Percentiles rank a stretch among this genome's conserved stretches.
phyloP scores from a whole-genome alignment of 2,329 filamentous ascomycete species.

The Thelonectria discophora region DNA sequence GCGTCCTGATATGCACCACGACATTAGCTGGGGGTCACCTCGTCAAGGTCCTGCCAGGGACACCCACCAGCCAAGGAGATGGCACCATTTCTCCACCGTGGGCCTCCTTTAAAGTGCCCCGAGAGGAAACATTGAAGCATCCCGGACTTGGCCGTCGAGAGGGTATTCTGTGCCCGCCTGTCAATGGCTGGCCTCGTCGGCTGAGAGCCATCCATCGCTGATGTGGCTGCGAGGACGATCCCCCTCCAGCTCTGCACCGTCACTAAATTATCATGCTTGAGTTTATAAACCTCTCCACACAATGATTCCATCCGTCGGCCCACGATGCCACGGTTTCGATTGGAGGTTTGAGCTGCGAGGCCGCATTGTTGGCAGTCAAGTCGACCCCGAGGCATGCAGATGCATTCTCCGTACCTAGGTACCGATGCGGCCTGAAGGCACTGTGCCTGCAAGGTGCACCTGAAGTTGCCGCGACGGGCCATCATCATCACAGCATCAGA shows the following conservation, averaged over 20 bases:
- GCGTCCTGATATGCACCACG: constrained; percentile 29
- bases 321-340: not conserved
- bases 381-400: not conserved
- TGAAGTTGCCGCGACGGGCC: constrained; percentile 22
- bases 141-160: constrained; percentile 25
- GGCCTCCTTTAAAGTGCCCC: constrained; percentile 34
- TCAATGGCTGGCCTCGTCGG: constrained; percentile 8
- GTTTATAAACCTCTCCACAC: not conserved
- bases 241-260: constrained; percentile 8
- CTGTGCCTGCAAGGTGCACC: constrained; percentile 9
- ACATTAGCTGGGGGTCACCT: constrained; percentile 30
- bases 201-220: constrained; percentile 13
- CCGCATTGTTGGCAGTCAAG: not conserved
- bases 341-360: not conserved
- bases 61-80: constrained; percentile 36
- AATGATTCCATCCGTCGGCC: not conserved
- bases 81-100: constrained; percentile 43
- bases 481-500: constrained; percentile 19
- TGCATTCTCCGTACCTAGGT: no score
- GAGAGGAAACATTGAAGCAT: constrained; percentile 18
- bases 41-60: constrained; percentile 35
- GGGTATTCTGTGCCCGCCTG: constrained; percentile 3
- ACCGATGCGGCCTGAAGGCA: not conserved
- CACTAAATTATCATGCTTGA: not conserved
- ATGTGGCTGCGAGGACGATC: constrained; percentile 20